Base-by-base conservation (phyloP, 1,284 basidiomycete species). In the Apiotrichum montevideense region DNA sequence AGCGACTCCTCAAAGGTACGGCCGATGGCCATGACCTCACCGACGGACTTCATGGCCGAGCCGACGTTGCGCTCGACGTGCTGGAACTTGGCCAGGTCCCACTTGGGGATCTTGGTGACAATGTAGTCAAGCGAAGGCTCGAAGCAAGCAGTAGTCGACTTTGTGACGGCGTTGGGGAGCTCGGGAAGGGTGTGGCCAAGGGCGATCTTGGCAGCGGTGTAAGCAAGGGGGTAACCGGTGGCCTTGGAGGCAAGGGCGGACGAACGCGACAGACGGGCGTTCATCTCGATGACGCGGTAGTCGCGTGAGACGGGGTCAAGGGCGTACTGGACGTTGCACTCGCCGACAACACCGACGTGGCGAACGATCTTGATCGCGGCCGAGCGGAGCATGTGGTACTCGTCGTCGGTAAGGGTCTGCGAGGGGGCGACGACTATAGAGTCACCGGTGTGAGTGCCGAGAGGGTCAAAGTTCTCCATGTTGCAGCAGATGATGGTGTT, bases 91-190 rank as follows among this genome's bases (percentile, higher is more conserved):
- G 93, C 92, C 61, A 99, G 80, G 78, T 99, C 96, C 94, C 96
- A 98, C 78, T 98, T 98, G 66, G 96, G 96, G 67, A 99, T 98
- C 81, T 99, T 98, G 57, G 93, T 98, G 63, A 99, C 95, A 71
- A 98, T 96, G 79, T 99, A 99, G 79, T 99, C 96, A 52, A 99
- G 82, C 11, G 93, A 94, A n/a, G 96, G 95, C 75, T 99, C 96
- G 78, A 98, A 99, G 79, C 96, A 98, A 2, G 96, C 96, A 6
- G 95, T 98, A 4, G 96, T 99, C 13, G 92, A 95, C 81, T 98
- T 99, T 54, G 96, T 99, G 59, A 98, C 96, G 35, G 95, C 93
- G 77, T 99, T 99, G 34, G 95, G 95, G 39, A 98, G 82, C 80
- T 98, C 95, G 13, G 95, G 95, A 37, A 99, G 86, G 15, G 96